Evolutionary conservation across 352 stramenopile genomes (phyloP).

Genomic region (Phytopythium aichiense): DNA sequence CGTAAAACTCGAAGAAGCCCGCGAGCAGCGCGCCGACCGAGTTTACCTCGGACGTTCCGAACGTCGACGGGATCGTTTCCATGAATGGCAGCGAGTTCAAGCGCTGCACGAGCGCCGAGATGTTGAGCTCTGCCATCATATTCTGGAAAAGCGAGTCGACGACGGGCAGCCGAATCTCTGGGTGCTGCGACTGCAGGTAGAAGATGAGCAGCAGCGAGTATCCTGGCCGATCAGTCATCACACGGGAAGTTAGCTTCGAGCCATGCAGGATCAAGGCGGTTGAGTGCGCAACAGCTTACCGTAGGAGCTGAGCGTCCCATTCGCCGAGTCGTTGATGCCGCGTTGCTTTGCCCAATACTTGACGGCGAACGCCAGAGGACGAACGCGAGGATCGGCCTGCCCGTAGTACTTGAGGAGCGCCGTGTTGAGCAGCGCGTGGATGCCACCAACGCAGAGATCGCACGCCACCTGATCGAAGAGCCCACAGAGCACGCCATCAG

Average conservation of each 20-base stretch:
- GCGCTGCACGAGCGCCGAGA: constrained; percentile 79
- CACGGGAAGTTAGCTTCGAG: constrained; percentile 7
- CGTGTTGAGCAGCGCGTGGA: constrained; percentile 75
- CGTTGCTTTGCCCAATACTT: constrained; percentile 97
- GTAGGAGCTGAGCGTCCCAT: constrained; percentile 97
- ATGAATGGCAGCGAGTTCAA: constrained; percentile 54
- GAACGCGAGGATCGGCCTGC: constrained; percentile 69
- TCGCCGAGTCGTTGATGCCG: constrained; percentile 95
- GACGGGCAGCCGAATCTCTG: constrained; percentile 44
- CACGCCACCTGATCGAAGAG: constrained; percentile 39
- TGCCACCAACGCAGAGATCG: constrained; percentile 70
- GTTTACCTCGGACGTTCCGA: constrained; percentile 65
- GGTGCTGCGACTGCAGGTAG: constrained; percentile 89
- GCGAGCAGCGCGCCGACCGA: constrained; percentile 91
- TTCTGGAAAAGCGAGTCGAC: constrained; percentile 45
- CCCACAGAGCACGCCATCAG: neutral
- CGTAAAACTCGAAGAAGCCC: constrained; percentile 97
- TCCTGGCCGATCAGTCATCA: constrained; percentile 19
- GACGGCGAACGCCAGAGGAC: constrained; percentile 93
- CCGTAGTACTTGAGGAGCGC: constrained; percentile 72
- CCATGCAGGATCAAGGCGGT: neutral
- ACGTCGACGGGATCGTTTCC: constrained; percentile 34
- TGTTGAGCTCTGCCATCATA: constrained; percentile 88
- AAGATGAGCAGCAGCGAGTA: constrained; percentile 97
- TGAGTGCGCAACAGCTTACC: constrained; percentile 33